A percentile compares a stretch with the other conserved stretches of the same genome.
phyloP scores from a whole-genome alignment of 2,329 filamentous ascomycete species.

The Fusarium globosum region DNA sequence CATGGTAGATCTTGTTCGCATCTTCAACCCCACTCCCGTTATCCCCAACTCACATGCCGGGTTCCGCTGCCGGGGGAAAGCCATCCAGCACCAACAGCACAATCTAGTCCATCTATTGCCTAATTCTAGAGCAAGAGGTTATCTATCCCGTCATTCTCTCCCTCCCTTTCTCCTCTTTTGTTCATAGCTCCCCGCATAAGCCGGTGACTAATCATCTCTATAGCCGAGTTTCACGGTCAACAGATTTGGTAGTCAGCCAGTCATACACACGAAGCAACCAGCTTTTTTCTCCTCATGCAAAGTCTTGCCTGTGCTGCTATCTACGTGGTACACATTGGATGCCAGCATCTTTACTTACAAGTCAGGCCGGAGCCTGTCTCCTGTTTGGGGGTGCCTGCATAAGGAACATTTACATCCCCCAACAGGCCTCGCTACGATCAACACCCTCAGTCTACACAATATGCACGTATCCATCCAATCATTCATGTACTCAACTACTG shows the following conservation, averaged over 20 bases:
- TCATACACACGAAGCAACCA: not conserved
- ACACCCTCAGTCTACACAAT: not conserved
- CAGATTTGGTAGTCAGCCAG: not conserved
- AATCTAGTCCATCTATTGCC: slow-evolving; percentile 6
- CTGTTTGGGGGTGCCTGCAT: slow-evolving; percentile 4
- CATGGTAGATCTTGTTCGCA: slow-evolving; percentile 12
- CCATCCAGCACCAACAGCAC: not conserved
- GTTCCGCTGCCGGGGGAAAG: slow-evolving; percentile 17
- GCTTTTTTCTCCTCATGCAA: not conserved
- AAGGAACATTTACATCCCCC: not conserved
- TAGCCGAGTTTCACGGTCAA: not conserved
- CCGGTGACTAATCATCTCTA: not conserved
- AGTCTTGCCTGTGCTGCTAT: not conserved
- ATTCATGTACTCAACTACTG: not conserved
- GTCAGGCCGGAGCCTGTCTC: not conserved
- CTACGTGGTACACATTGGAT: not conserved
- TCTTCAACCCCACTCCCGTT: not conserved
- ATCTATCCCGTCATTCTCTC: not conserved
- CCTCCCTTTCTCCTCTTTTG: slow-evolving; percentile 1
- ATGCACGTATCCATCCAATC: not conserved
- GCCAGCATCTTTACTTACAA: not conserved
- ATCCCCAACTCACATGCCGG: slow-evolving; percentile 12
- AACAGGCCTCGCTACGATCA: not conserved
- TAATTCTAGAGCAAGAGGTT: not conserved
- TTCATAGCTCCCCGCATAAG: not conserved